Conservation (phyloP, 1,284 basidiomycete species). For the Cutaneotrichosporon sp. region DNA sequence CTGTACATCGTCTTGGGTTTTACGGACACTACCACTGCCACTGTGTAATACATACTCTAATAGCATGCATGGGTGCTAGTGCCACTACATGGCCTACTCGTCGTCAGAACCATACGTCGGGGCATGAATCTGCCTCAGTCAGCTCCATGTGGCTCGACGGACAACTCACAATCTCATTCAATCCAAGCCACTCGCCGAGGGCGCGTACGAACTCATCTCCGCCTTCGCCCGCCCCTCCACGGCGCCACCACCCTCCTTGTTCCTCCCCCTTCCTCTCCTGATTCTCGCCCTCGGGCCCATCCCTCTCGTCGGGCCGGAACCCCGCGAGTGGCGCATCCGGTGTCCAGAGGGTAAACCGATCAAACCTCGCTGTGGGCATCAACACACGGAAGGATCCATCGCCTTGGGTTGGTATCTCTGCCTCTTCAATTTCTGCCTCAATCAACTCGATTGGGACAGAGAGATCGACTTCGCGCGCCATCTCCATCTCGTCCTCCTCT, state of each 20-base stretch:
- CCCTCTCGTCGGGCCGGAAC: constrained; percentile 29
- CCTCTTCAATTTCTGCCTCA: too few species aligned
- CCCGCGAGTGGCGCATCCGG: constrained; percentile 44
- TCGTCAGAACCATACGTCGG: constrained; percentile 18
- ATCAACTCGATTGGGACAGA: not conserved
- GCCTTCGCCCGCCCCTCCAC: constrained; percentile 46
- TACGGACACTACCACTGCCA: too few species aligned
- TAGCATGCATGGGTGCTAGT: too few species aligned
- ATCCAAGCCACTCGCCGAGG: constrained; percentile 47
- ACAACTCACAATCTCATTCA: constrained; percentile 41
- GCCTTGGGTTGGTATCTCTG: not conserved
- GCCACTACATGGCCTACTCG: constrained; percentile 1
- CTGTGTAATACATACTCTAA: too few species aligned
- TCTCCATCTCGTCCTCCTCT: constrained; percentile 12
- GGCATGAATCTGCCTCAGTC: constrained; percentile 20
- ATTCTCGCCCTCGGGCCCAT: not conserved
- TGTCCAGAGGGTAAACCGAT: constrained; percentile 43
- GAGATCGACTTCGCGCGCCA: constrained; percentile 10
- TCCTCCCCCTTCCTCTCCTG: not conserved
- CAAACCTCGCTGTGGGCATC: constrained; percentile 33
- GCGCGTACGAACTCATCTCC: constrained; percentile 49
- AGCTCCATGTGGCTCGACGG: not conserved
- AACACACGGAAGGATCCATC: constrained; percentile 25
- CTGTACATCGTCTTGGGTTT: too few species aligned
- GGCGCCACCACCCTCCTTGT: constrained; percentile 38